Evolutionary conservation across 2,329 filamentous ascomycete species (phyloP).

Genomic region (Thielaviopsis populi): DNA sequence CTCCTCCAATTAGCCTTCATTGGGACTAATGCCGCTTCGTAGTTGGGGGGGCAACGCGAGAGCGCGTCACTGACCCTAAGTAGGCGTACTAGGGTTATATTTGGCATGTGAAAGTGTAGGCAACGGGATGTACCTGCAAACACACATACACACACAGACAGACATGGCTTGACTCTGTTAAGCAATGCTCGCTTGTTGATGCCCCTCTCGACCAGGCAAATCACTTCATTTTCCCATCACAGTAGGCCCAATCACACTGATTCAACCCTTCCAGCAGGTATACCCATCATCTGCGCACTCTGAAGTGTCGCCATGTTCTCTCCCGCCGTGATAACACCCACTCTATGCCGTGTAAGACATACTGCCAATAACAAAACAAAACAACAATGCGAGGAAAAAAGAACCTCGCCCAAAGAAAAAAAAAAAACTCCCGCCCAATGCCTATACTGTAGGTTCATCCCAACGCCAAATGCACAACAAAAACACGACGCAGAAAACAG

Average conservation of each 20-base stretch:
- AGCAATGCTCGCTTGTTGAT: background rate
- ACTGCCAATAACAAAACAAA: background rate
- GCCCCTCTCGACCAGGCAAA: background rate
- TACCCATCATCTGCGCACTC: background rate
- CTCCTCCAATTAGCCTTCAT: background rate
- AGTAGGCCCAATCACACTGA: no score
- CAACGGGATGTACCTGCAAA: background rate
- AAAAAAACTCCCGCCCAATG: background rate
- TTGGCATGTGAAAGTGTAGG: background rate
- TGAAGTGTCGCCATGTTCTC: background rate
- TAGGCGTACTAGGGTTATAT: background rate
- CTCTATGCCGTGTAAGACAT: background rate
- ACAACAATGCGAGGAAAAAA: conserved; percentile 5
- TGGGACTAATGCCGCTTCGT: background rate
- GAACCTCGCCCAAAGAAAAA: background rate
- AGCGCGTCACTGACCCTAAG: background rate
- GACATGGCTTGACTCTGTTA: background rate
- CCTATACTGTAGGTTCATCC: background rate
- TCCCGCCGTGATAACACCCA: background rate
- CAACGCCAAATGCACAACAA: conserved; percentile 1
- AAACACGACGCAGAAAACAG: background rate
- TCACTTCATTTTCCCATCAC: background rate
- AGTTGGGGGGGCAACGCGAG: conserved; percentile 3
- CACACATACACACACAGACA: background rate
- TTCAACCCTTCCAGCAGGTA: no score